Conservation (phyloP, 257 asterid species). For the Solanum dulcamara region DNA sequence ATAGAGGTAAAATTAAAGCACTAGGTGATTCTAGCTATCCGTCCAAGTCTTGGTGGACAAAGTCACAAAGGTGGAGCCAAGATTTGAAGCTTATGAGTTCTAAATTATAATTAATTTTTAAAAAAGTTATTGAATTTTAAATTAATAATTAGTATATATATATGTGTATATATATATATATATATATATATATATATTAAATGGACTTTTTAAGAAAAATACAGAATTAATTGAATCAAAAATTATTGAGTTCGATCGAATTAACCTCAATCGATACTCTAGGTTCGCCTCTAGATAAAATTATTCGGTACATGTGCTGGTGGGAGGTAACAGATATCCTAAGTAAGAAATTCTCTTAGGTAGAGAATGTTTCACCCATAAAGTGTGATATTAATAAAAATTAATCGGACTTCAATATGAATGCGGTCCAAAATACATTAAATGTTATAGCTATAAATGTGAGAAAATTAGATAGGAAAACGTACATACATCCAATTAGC, state of each 20-base stretch:
- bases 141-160: no score
- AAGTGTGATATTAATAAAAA: background rate
- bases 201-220: background rate
- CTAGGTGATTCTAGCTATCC: background rate
- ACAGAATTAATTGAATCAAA: background rate
- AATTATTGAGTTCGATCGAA: background rate
- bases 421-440: background rate
- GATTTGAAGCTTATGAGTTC: background rate
- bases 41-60: background rate
- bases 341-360: background rate
- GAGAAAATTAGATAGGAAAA: background rate
- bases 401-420: fast-evolving
- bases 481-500: background rate
- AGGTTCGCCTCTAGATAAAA: background rate
- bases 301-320: background rate
- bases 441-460: background rate
- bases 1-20: fast-evolving
- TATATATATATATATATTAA: no score
- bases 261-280: background rate
- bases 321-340: background rate
- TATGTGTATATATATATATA: no score
- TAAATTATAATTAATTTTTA: background rate
- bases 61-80: fast-evolving
- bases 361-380: background rate
- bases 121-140: background rate